phyloP scores from a whole-genome alignment of 306 rosid genomes.

The Inga oerstediana region DNA sequence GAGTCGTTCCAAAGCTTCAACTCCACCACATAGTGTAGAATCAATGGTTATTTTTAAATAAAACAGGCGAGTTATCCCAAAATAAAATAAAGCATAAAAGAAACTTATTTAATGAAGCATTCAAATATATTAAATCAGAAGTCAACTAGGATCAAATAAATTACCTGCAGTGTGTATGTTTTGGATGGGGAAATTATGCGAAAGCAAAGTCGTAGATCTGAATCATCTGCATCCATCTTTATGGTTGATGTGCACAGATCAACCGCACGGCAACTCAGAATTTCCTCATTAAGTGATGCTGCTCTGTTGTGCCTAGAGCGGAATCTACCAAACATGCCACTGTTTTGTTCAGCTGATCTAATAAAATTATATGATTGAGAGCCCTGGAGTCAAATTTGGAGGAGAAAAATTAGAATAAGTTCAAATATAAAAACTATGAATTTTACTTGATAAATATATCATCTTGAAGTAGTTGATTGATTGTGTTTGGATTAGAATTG shows the following conservation, averaged over 20 bases:
- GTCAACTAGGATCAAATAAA: conserved; percentile 18
- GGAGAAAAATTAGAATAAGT: conserved; percentile 31
- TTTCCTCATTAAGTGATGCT: conserved; percentile 65
- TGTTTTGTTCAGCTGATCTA: conserved; percentile 71
- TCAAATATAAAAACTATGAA: neutral
- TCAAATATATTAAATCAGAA: conserved; percentile 28
- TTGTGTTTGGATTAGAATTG: neutral
- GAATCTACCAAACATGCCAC: conserved; percentile 90
- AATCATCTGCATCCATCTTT: conserved; percentile 94
- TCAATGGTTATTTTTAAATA: neutral
- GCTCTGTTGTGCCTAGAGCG: conserved; percentile 75
- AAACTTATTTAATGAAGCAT: conserved; percentile 10
- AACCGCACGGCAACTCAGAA: conserved; percentile 69
- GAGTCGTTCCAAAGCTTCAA: neutral
- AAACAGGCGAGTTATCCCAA: conserved; percentile 6
- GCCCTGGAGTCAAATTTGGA: conserved; percentile 54
- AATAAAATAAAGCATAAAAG: conserved; percentile 21
- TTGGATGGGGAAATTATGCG: conserved; percentile 92
- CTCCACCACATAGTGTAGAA: neutral
- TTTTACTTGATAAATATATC: neutral
- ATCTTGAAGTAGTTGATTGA: neutral
- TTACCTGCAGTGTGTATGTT: conserved; percentile 87
- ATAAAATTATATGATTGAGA: conserved; percentile 60
- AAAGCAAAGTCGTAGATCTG: conserved; percentile 95
- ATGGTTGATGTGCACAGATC: conserved; percentile 85